Evolutionary conservation across 768 basidiomycete genomes (phyloP), one percentile per base, ranked within the genome.

Genomic region (Leccinum longicurvipes): DNA sequence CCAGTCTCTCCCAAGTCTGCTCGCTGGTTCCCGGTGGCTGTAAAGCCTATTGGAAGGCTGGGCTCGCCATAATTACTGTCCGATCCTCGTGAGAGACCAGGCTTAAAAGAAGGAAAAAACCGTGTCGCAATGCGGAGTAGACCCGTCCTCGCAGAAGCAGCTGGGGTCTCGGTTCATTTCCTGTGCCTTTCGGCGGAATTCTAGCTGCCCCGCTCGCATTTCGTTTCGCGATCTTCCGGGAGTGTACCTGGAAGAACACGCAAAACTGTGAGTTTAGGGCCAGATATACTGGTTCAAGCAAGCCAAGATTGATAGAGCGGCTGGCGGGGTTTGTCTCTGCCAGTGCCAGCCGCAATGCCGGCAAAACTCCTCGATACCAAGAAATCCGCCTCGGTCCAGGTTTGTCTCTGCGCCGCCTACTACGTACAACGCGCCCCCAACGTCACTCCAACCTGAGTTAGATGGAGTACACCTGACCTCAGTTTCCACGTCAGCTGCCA

Each of bases 301-400:
- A 41, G 39, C 39, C 39, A 11, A 41, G 19, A 21, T n/a, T 44
- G 21, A 46, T 54, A 25, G 25, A 41, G 50, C 9, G 42, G 53
- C 46, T 48, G 49, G 50, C 19, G 14, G n/a, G 62, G 49, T 61
- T 64, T 60, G 55, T 50, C 32, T 36, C 9, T 48, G 17, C 46
- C 56, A 54, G 51, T 62, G 60, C 53, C 44, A 46, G 51, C 57
- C 61, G 27, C 61, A 44, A 28, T 47, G 27, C 47, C n/a, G 28
- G 34, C 47, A 17, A 39, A n/a, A 36, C 32, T 34, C 15, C 17
- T 29, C 21, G 12, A 42, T 25, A 44, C 48, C 23, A 49, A 19
- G n/a, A n/a, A 9, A 36, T 24, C 17, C 14, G 28, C 50, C 50
- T 27, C 42, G 14, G 42, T 44, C 14, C 31, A 41, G 19, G 39